Conservation (phyloP, 2,329 filamentous ascomycete genomes). For the Calonectria crousiana region DNA sequence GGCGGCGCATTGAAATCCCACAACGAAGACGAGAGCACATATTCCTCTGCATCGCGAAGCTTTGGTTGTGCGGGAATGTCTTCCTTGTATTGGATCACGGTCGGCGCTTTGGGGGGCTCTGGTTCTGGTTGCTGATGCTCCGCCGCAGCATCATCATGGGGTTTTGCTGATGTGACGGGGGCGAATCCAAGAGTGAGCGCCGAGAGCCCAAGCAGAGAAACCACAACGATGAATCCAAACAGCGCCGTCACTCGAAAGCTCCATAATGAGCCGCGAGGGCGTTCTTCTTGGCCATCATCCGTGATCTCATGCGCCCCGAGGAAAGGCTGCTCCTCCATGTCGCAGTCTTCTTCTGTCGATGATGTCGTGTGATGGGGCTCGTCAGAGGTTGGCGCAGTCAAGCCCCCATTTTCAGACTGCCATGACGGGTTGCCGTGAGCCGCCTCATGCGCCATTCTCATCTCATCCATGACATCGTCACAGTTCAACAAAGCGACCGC, state of each 20-base stretch:
- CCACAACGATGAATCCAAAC: slow-evolving; percentile 37
- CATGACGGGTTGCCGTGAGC: slow-evolving; percentile 10
- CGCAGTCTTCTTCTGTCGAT: slow-evolving; percentile 17
- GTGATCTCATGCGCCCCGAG: not conserved
- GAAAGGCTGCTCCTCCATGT: slow-evolving; percentile 26
- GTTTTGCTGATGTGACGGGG: not conserved
- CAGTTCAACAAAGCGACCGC: not conserved
- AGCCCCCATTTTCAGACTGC: not conserved
- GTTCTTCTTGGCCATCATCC: not conserved
- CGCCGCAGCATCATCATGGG: not conserved
- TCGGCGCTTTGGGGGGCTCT: not conserved
- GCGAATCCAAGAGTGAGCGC: slow-evolving; percentile 37
- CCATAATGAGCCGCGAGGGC: not conserved
- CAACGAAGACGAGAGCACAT: slow-evolving; percentile 63
- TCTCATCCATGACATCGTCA: slow-evolving; percentile 22
- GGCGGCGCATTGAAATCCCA: slow-evolving; percentile 68
- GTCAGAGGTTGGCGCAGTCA: not conserved
- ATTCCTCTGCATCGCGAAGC: slow-evolving; percentile 58
- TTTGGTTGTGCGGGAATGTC: slow-evolving; percentile 34
- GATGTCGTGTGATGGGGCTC: not conserved
- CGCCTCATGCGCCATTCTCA: slow-evolving; percentile 6
- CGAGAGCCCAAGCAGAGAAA: slow-evolving; percentile 41
- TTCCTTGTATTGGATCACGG: slow-evolving; percentile 41
- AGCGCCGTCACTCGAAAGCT: slow-evolving; percentile 28
- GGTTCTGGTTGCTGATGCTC: slow-evolving; percentile 19